Evolutionary conservation across 2,329 filamentous ascomycete species (phyloP), one percentile per base, ranked within the genome.

Genomic region (Didymella lethalis): DNA sequence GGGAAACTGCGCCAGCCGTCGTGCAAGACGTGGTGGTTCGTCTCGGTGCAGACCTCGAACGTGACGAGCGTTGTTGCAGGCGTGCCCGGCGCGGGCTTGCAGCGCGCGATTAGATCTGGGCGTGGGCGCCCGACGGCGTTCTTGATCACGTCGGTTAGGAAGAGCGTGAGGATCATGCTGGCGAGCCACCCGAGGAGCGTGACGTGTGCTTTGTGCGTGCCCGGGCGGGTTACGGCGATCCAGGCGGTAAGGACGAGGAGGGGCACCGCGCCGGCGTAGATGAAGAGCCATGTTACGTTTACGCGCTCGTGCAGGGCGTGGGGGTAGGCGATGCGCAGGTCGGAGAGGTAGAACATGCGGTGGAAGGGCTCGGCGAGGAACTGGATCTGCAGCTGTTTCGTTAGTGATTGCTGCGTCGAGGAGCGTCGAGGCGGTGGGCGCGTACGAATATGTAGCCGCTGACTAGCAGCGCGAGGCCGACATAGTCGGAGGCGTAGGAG

Each of bases 321-420:
- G 0, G 95, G 95, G 72, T 90, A 97, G 64, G 92, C 89, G 59
- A 98, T 92, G 48, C 87, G 83, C 25, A 91, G 84, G 75, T 98
- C 92, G 74, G 93, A 90, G 62, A 98, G 85, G 64, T 87, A 90
- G 80, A 99, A 98, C 87, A 97, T 90, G 79, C 92, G 92, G 76
- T 98, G 93, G 75, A 98, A 98, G 0, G 95, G 95, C 61, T 89
- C 88, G 68, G 91, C 84, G 65, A 90, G 83, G 68, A 90, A 80
- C 77, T 87, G 83, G 43, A 92, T 83, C 85, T 91, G 72, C 41
- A 41, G 40, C 47, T 62, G 47, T 44, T 55, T 48, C 41, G 59
- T 70, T 26, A 66, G 60, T 40, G 23, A 10, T 36, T 11, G 5
- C 23, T 16, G 41, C 4, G 18, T 18, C 18, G 18, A 18, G 8